phyloP scores from a whole-genome alignment of 139 green algal genomes.

The Micromonas commoda region DNA sequence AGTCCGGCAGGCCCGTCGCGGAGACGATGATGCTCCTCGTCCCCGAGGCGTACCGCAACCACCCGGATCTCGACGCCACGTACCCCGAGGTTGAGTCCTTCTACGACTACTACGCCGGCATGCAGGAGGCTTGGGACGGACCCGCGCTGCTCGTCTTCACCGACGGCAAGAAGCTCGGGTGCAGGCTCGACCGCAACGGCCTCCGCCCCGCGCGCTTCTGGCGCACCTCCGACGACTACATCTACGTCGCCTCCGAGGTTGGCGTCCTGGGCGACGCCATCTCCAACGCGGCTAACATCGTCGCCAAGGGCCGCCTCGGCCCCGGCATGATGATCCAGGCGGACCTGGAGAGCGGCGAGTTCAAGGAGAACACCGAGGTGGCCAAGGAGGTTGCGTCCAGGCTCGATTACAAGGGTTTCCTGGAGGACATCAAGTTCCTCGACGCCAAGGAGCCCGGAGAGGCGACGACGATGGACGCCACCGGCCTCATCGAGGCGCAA shows the following conservation, averaged over 20 bases:
- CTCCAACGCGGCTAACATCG: slow-evolving; percentile 69
- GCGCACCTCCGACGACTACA: slow-evolving; percentile 86
- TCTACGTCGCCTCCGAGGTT: slow-evolving; percentile 96
- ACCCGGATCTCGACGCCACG: slow-evolving; percentile 73
- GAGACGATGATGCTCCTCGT: slow-evolving; percentile 96
- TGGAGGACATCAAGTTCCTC: slow-evolving; percentile 26
- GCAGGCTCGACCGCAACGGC: slow-evolving; percentile 91
- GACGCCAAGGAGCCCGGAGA: not conserved
- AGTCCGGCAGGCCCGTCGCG: slow-evolving; percentile 60
- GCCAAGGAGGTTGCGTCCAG: slow-evolving; percentile 59
- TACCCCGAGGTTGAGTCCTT: slow-evolving; percentile 81
- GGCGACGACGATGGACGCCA: not conserved
- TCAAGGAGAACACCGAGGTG: slow-evolving; percentile 80
- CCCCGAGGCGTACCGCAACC: slow-evolving; percentile 86
- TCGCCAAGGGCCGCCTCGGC: slow-evolving; percentile 83
- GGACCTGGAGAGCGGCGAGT: slow-evolving; percentile 73
- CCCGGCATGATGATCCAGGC: slow-evolving; percentile 93
- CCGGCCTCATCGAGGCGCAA: slow-evolving; percentile 52
- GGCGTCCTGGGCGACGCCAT: slow-evolving; percentile 87
- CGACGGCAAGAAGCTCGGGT: slow-evolving; percentile 29
- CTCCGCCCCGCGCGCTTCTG: slow-evolving; percentile 94
- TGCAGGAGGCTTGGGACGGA: slow-evolving; percentile 98
- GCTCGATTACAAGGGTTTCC: slow-evolving; percentile 81
- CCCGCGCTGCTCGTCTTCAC: slow-evolving; percentile 96
- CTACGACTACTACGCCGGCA: slow-evolving; percentile 92